Evolutionary conservation across 2,329 filamentous ascomycete genomes (phyloP).

Genomic region (Aspergillus sp.): DNA sequence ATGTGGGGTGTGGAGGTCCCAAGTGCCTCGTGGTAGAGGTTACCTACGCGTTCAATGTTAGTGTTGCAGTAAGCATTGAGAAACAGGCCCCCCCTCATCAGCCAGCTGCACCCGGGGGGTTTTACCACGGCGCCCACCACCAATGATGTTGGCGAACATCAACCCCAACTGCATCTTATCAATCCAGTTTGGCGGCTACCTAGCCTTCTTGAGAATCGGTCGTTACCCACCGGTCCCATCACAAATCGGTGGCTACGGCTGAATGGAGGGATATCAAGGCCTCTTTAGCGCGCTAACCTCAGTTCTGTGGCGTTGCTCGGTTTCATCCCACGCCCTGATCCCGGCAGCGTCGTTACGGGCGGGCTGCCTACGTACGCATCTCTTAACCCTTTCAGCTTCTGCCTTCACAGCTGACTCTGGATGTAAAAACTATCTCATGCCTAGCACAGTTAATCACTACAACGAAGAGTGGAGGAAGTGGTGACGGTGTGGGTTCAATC

Average conservation of each 20-base stretch:
- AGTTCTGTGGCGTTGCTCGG: slow-evolving; percentile 6
- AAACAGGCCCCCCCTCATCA: background rate
- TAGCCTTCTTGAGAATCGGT: slow-evolving; percentile 1
- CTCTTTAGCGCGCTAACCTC: slow-evolving; percentile 7
- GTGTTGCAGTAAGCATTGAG: slow-evolving; percentile 2
- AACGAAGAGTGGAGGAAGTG: no score
- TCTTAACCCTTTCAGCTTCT: background rate
- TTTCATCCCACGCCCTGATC: background rate
- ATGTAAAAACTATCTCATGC: background rate
- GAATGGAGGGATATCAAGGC: background rate
- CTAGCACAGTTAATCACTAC: no score
- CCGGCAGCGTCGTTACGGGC: background rate
- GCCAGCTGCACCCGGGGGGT: slow-evolving; percentile 1
- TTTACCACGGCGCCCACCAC: background rate
- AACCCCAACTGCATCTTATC: slow-evolving; percentile 7
- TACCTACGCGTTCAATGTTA: background rate
- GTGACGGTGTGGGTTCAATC: no score
- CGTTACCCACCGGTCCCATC: background rate
- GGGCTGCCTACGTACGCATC: background rate
- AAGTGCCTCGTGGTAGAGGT: slow-evolving; percentile 8
- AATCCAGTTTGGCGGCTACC: slow-evolving; percentile 8
- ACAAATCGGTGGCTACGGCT: background rate
- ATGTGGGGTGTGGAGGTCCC: background rate
- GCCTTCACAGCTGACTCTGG: background rate
- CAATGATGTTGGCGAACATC: slow-evolving; percentile 4